Conservation (phyloP, 257 asterid species). For the Scutellaria galericulata region DNA sequence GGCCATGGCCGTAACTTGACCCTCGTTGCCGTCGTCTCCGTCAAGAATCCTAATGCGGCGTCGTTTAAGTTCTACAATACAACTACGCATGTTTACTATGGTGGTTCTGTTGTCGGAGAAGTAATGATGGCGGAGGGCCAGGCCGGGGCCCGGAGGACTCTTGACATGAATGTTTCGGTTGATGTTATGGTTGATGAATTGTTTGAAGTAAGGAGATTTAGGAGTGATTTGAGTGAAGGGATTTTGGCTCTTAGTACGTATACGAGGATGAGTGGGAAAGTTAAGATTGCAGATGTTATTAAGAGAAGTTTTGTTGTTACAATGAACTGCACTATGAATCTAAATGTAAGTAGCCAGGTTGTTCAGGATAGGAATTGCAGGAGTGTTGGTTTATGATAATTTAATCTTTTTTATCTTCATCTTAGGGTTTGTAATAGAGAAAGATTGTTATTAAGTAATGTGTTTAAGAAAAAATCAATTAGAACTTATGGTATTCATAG, state of each 20-base stretch:
- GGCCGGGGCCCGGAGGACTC: slow-evolving; percentile 43
- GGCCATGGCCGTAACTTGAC: slow-evolving; percentile 43
- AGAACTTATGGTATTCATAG: too few species aligned
- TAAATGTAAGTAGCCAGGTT: slow-evolving; percentile 31
- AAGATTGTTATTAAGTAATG: too few species aligned
- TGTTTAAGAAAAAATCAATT: too few species aligned
- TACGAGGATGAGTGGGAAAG: slow-evolving; percentile 50
- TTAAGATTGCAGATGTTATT: slow-evolving; percentile 38
- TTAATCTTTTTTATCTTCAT: too few species aligned
- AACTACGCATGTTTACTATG: slow-evolving; percentile 41
- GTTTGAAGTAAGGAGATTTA: slow-evolving; percentile 24
- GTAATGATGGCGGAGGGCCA: slow-evolving; percentile 37
- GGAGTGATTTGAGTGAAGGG: slow-evolving; percentile 38
- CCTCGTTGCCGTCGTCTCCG: slow-evolving; percentile 34
- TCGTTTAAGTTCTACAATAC: slow-evolving; percentile 45
- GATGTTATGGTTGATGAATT: slow-evolving; percentile 46
- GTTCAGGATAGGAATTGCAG: slow-evolving; percentile 41
- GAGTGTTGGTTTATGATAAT: slow-evolving; percentile 27
- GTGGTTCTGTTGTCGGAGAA: slow-evolving; percentile 45
- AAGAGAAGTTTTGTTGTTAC: slow-evolving; percentile 41
- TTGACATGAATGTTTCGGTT: slow-evolving; percentile 29
- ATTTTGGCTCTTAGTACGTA: slow-evolving; percentile 29
- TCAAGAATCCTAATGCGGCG: slow-evolving; percentile 53
- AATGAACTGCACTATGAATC: slow-evolving; percentile 52
- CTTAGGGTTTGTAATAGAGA: too few species aligned